These are phyloP conservation scores for Fusarium torulosum DNA, from an alignment of 2,329 filamentous ascomycete genomes.

Conservation along the genomic window DNA sequence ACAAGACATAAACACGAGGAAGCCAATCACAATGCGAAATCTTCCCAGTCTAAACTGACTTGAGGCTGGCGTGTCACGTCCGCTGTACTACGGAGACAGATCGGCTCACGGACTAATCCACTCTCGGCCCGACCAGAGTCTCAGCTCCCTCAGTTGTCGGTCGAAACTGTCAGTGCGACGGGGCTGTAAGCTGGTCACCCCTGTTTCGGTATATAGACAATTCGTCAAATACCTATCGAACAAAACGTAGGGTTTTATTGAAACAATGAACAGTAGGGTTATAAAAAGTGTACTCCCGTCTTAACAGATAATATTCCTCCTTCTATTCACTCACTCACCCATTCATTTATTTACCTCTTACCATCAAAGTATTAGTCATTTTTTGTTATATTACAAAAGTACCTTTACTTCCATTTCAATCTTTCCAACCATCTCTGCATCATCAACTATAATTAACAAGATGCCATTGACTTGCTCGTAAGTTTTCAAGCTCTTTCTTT, in stretches of 20 bases:
- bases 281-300: background rate
- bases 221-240: background rate
- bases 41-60: fast-evolving
- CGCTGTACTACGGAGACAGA: background rate
- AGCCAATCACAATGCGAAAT: background rate
- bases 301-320: background rate
- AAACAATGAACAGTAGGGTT: background rate
- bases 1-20: background rate
- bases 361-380: too few relatives aligned
- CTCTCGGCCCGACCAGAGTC: background rate
- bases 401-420: too few relatives aligned
- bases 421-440: background rate
- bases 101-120: background rate
- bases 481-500: background rate
- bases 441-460: background rate
- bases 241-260: background rate
- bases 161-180: background rate
- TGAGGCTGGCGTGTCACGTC: too few relatives aligned
- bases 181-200: background rate
- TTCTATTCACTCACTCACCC: background rate
- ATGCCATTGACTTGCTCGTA: background rate
- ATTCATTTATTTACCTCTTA: background rate
- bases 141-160: background rate
- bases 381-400: background rate
- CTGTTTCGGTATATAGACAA: background rate